Percentiles rank a stretch among this genome's conserved stretches.
Conservation (phyloP, 352 stramenopile species). For the Phytopythium helicoides region DNA sequence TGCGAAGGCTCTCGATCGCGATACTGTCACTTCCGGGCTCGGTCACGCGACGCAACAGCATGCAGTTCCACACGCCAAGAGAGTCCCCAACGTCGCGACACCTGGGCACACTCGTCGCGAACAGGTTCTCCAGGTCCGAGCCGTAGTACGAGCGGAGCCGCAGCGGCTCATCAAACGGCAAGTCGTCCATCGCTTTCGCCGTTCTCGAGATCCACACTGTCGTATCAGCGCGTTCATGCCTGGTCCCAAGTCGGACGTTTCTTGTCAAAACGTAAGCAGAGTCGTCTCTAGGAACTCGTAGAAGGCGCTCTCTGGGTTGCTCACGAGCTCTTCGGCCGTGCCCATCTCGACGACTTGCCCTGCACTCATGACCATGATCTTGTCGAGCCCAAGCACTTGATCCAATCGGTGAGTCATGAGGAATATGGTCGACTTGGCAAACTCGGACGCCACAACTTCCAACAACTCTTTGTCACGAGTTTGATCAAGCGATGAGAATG, state of each 20-base stretch:
- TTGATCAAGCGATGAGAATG: constrained; percentile 89
- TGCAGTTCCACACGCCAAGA: no score
- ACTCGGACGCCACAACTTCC: constrained; percentile 75
- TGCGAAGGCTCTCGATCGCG: background rate
- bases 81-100: background rate
- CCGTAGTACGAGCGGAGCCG: background rate
- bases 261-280: constrained; percentile 21
- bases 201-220: background rate
- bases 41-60: no score
- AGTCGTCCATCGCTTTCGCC: background rate
- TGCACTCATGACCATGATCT: constrained; percentile 59
- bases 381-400: constrained; percentile 93
- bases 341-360: constrained; percentile 85
- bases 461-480: constrained; percentile 74
- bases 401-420: constrained; percentile 95
- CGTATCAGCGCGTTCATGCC: no score
- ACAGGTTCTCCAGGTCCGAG: background rate
- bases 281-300: constrained; percentile 42
- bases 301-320: constrained; percentile 26
- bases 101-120: background rate
- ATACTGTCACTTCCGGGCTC: background rate
- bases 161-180: background rate
- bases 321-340: constrained; percentile 75
- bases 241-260: no score
- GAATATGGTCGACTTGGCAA: constrained; percentile 88